Base-by-base conservation (phyloP, 2,329 filamentous ascomycete genomes). In the Hypoxylon rubiginosum region DNA sequence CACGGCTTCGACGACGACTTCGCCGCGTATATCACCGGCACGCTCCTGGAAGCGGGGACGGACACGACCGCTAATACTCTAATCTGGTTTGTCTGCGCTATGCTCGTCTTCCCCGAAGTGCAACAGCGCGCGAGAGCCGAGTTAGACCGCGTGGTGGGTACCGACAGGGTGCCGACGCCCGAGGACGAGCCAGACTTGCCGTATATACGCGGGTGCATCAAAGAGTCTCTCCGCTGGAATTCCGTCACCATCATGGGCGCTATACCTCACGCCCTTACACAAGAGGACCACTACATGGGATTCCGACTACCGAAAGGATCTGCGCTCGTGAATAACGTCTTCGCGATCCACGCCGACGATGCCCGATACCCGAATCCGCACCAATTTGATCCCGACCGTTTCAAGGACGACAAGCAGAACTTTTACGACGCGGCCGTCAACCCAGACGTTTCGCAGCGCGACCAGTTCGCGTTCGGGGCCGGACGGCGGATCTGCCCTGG, bases 401-500 rank as follows among this genome's bases (percentile, higher is more conserved):
- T 63, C 51, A 58, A 65, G 24, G 59, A 69, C 50, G 68, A 75
- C 55, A 48, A 58, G 36, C 69, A 71, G 48, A 67, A 32, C 4
- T 62, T 50, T 59, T 77, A 72, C 36, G 75, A 77, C 39, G 70
- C 76, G 2, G 72, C 73, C 56, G 71, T 71, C 58, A 69, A 80
- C 17, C 64, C 79, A 0, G 79, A 83, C 56, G 74, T 76, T 0
- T 74, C 76, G 0, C 79, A 85, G 70, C 79, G 85, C 13, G 85
- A 87, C 51, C 81, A 84, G 8, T 88, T 85, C 73, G 81, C 80
- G 0, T 89, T 87, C 58, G 86, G 87, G 19, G 83, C 83, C 8
- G 86, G 87, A 1, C 79, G 86, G 5, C 80, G 87, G 24, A 81
- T 87, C 45, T 89, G 87, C 71, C 85, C 82, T 0, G 87, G 87